phyloP scores from a whole-genome alignment of 1,139 yeast species.

The Casaregolazyma lundiana region DNA sequence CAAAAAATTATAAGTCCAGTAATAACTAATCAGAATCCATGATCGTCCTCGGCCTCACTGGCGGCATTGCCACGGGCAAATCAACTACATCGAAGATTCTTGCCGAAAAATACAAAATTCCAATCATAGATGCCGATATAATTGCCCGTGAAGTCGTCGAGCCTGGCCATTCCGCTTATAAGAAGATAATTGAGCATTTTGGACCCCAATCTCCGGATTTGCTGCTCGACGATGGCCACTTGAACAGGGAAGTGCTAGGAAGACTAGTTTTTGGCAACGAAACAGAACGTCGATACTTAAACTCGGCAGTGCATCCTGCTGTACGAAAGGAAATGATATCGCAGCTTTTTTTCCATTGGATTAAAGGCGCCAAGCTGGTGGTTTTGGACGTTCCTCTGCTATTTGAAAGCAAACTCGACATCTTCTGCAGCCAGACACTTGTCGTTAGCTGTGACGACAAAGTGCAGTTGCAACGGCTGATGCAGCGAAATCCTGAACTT shows the following conservation, averaged over 20 bases:
- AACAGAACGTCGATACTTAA: slow-evolving; percentile 44
- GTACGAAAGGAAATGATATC: slow-evolving; percentile 64
- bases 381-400: slow-evolving; percentile 85
- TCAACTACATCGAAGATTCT: slow-evolving; percentile 75
- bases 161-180: slow-evolving; percentile 73
- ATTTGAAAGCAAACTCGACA: slow-evolving; percentile 72
- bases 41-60: slow-evolving; percentile 91
- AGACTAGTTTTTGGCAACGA: slow-evolving; percentile 71
- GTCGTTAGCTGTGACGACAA: slow-evolving; percentile 61
- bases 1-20: neutral
- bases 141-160: slow-evolving; percentile 81
- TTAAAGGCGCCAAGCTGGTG: slow-evolving; percentile 49
- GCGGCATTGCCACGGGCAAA: slow-evolving; percentile 95
- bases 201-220: slow-evolving; percentile 51
- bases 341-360: slow-evolving; percentile 56
- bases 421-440: slow-evolving; percentile 65
- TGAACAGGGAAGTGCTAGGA: slow-evolving; percentile 70
- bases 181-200: slow-evolving; percentile 59
- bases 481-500: slow-evolving; percentile 63
- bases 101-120: slow-evolving; percentile 45
- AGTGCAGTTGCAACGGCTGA: slow-evolving; percentile 58
- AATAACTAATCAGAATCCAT: slow-evolving; percentile 35
- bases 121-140: slow-evolving; percentile 82
- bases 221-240: slow-evolving; percentile 42
- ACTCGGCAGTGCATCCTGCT: slow-evolving; percentile 84